Percentiles rank a stretch among this genome's conserved stretches.
Evolutionary conservation across 345 rosid species (phyloP).

Genomic region (Toxicodendron radicans): DNA sequence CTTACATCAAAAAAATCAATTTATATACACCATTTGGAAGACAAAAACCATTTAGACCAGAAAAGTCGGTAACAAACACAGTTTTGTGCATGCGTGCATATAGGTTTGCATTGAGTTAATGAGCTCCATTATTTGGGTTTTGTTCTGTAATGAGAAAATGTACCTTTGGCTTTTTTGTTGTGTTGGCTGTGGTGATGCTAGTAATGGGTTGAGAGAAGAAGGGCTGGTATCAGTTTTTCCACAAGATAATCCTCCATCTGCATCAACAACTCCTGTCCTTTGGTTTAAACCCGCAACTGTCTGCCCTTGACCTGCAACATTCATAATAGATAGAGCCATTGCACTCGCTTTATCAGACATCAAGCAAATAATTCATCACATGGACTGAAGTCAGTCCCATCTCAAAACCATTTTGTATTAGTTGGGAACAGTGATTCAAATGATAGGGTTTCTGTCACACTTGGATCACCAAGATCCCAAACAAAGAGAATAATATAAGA

Average conservation of each 20-base stretch:
- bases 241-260: constrained; percentile 28
- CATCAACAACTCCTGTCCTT: constrained; percentile 28
- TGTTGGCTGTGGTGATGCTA: constrained; percentile 17
- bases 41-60: constrained; percentile 24
- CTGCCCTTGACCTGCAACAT: constrained; percentile 48
- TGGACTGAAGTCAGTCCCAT: constrained; percentile 18
- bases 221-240: constrained; percentile 25
- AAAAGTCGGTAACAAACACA: constrained; percentile 6
- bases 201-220: constrained; percentile 25
- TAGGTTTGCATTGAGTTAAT: neutral
- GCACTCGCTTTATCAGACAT: constrained; percentile 37
- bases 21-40: constrained; percentile 19
- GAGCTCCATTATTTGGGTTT: neutral
- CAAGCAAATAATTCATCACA: constrained; percentile 25
- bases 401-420: constrained; percentile 7
- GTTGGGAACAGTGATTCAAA: constrained; percentile 28
- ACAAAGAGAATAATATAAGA: constrained; percentile 22
- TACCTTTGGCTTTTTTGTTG: constrained; percentile 33
- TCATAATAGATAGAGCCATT: constrained; percentile 24
- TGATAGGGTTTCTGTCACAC: constrained; percentile 21
- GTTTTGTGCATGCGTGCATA: constrained; percentile 27
- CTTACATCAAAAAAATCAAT: neutral
- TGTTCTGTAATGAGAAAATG: constrained; percentile 2
- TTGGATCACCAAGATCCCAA: constrained; percentile 9
- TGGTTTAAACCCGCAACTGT: constrained; percentile 38